Conservation (phyloP, 345 rosid genomes). For the Aethionema arabicum region DNA sequence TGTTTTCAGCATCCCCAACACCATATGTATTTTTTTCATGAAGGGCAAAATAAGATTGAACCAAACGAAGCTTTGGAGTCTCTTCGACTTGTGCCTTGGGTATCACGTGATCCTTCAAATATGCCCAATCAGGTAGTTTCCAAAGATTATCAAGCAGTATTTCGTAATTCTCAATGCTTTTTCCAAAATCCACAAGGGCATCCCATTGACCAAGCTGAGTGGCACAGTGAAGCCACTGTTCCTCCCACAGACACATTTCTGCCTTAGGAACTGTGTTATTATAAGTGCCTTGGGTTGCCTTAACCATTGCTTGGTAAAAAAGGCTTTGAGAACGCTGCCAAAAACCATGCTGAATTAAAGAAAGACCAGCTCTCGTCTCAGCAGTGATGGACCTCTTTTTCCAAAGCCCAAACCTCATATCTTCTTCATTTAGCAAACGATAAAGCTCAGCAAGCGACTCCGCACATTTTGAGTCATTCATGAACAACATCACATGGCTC, state of each 20-base stretch:
- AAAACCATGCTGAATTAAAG: constrained; percentile 95
- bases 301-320: constrained; percentile 95
- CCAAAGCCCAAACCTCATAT: constrained; percentile 99
- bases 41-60: constrained; percentile 89
- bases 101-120: constrained; percentile 89
- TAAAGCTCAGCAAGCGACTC: constrained; percentile 97
- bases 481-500: constrained; percentile 92
- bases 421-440: constrained; percentile 93
- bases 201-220: constrained; percentile 99
- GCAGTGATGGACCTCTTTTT: constrained; percentile 92
- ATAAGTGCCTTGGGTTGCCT: constrained; percentile 99
- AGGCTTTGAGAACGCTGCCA: constrained; percentile 96
- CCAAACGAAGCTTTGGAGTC: constrained; percentile 87
- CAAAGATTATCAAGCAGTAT: constrained; percentile 92
- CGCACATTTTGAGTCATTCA: constrained; percentile 83
- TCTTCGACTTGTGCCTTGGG: constrained; percentile 99
- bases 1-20: constrained; percentile 88
- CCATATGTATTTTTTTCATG: constrained; percentile 82
- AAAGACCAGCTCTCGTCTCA: constrained; percentile 97
- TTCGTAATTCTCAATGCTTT: constrained; percentile 88
- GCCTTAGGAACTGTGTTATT: constrained; percentile 98
- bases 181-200: constrained; percentile 92
- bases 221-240: constrained; percentile 96
- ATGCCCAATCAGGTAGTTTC: constrained; percentile 95
- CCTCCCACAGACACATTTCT: constrained; percentile 99